Base-by-base conservation (phyloP, 108 stramenopile genomes). In the Cylindrotheca closterium region DNA sequence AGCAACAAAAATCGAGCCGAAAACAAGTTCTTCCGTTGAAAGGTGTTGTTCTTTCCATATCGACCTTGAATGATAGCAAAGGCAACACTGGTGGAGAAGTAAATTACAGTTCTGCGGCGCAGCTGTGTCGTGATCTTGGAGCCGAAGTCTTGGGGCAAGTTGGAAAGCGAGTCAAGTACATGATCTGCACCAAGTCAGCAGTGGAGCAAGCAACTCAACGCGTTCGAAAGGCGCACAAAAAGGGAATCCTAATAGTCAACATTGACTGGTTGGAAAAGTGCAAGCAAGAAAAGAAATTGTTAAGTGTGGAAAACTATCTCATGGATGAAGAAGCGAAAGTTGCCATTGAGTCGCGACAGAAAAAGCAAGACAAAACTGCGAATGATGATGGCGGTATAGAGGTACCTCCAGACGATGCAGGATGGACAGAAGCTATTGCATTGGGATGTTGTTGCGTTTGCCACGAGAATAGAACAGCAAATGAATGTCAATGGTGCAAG, bases 391-490 rank as follows among this genome's bases (percentile, higher is more conserved):
- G n/a, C 17, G 58, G 19, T 18, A 29, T 51, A 17, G 47, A 23
- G 18, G 18, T 0, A 4, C 30, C 34, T 49, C 58, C 52, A 10
- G 58, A 73, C 37, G 37, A 42, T 53, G 51, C 60, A 7, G 73
- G 66, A 34, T 73, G 72, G 72, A 59, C 72, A 23, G 72, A 73
- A 51, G 34, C 72, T 19, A 29, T 62, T 15, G 55, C 56, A 3
- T 64, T 65, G 28, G 65, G 73, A 22, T 93, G 92, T 58, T 90
- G 92, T 47, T 93, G 92, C 58, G 85, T 89, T 3, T 88, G 87
- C 66, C 87, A 87, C 64, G 84, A 84, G 47, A 68, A 67, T 46
- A 81, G 77, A 23, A 51, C 61, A 0, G 77, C 65, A 19, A 81
- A 83, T 8, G 71, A 74, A 50, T 80, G 86, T 24, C 58, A 29